Base-by-base conservation (phyloP, 2,329 filamentous ascomycete species). In the Acarospora socialis region DNA sequence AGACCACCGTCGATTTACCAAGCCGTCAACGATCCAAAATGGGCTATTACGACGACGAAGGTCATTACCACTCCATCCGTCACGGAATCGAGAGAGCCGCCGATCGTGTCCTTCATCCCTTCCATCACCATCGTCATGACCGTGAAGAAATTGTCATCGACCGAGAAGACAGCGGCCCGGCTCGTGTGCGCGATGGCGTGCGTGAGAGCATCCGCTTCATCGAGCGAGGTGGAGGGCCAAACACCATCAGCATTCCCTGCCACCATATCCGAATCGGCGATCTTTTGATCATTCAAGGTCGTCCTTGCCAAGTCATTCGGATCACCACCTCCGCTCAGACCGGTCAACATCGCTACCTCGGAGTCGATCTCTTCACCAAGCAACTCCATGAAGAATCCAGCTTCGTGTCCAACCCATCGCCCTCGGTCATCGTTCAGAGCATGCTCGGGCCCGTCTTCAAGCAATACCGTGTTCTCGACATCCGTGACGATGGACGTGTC, bases 381-480 rank as follows among this genome's bases (percentile, higher is more conserved):
- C 83, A 95, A 70, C 75, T 98, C 46, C 84, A 95, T 56, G 90
- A 98, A 69, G 90, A 98, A 78, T 93, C 83, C 36, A 87, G 80
- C 52, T 94, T 93, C 67, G 77, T 95, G 66, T 86, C 82, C 65
- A 92, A 92, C 79, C 90, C 90, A 45, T 82, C 81, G 46, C 87
- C 87, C 49, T 93, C 82, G 49, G 90, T 98, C 40, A 76, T 95
- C 43, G 87, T 98, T 53, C 90, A 98, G 79, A 95, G 87, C 68
- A 95, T 98, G 84, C 81, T 92, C 47, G 90, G 87, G 51, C 90
- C 90, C 43, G 77, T 95, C 68, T 94, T 95, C 83, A 95, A 95
- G 83, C 90, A 95, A 73, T 98, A 98, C 79, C 86, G 90, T 55
- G 87, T 98, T 57, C 79, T 98, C 42, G 90, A 98, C 69, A 79